These are phyloP conservation scores for Dillenia turbinata DNA, from an alignment of 164 flowering plant species.

Conservation along the genomic window DNA sequence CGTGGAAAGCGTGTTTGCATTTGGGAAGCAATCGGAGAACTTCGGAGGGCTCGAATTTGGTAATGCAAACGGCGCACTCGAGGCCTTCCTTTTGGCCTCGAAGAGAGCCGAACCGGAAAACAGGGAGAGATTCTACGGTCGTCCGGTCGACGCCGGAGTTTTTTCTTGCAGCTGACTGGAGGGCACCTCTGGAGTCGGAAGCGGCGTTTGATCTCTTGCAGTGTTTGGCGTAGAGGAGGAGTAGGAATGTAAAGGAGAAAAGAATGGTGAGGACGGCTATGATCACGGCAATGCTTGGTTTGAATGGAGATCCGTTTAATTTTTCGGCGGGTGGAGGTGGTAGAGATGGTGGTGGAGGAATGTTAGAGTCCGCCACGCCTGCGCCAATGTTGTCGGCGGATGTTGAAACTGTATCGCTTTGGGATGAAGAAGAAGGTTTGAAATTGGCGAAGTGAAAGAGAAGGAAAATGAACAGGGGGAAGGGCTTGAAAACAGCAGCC, in stretches of 20 bases:
- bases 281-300: conserved; percentile 58
- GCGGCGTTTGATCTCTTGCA: conserved; percentile 35
- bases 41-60: conserved; percentile 54
- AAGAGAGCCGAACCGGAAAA: conserved; percentile 67
- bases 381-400: conserved; percentile 1
- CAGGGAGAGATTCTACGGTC: conserved; percentile 73
- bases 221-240: conserved; percentile 84
- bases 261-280: conserved; percentile 65
- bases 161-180: conserved; percentile 22
- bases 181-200: background rate
- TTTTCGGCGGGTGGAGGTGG: background rate
- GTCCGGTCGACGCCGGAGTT: conserved; percentile 70
- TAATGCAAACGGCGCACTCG: conserved; percentile 90
- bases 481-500: too few relatives aligned
- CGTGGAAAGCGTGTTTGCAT: conserved; percentile 94
- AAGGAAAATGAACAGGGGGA: background rate
- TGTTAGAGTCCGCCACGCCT: conserved; percentile 1
- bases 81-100: conserved; percentile 74
- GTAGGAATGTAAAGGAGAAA: conserved; percentile 69
- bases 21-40: conserved; percentile 75
- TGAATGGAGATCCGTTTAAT: conserved; percentile 31
- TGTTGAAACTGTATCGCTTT: too few relatives aligned
- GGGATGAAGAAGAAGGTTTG: too few relatives aligned
- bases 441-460: background rate
- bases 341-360: conserved; percentile 17